These are phyloP conservation scores for Penicillium carneum DNA, from an alignment of 2,329 filamentous ascomycete genomes.

Conservation along the genomic window DNA sequence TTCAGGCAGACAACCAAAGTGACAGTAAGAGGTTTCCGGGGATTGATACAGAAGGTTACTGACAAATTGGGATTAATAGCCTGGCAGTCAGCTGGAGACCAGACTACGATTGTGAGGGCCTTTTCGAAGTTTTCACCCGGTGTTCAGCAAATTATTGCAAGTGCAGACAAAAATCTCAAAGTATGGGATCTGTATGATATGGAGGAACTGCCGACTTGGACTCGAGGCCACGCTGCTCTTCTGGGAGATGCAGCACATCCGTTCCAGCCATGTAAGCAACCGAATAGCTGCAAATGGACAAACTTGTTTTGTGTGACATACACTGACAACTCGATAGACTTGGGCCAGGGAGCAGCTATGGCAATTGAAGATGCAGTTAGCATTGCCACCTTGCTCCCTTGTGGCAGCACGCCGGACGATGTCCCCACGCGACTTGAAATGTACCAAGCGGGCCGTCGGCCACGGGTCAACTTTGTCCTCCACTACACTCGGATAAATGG, in stretches of 20 bases:
- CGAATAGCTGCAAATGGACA: neutral
- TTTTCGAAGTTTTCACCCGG: conserved; percentile 32
- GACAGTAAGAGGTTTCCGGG: conserved; percentile 17
- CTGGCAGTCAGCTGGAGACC: conserved; percentile 34
- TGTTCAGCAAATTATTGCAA: conserved; percentile 32
- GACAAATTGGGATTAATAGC: conserved; percentile 14
- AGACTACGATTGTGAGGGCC: conserved; percentile 19
- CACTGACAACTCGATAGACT: conserved; percentile 26
- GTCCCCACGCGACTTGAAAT: conserved; percentile 29
- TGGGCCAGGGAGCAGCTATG: conserved; percentile 45
- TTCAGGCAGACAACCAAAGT: conserved; percentile 35
- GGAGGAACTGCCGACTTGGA: conserved; percentile 64
- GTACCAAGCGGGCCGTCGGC: conserved; percentile 32
- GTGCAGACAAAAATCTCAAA: conserved; percentile 57
- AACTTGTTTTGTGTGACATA: neutral
- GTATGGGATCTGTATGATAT: conserved; percentile 69
- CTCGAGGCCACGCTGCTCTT: conserved; percentile 60
- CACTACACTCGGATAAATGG: conserved; percentile 36
- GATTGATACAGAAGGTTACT: neutral
- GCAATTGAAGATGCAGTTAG: conserved; percentile 44
- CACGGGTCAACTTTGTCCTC: conserved; percentile 33
- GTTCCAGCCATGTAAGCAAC: conserved; percentile 60
- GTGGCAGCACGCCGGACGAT: conserved; percentile 26
- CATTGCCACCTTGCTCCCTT: conserved; percentile 38
- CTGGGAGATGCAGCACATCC: conserved; percentile 73